These are phyloP conservation scores for Talaromyces sp. DNA, from an alignment of 2,329 filamentous ascomycete genomes.

Conservation along the genomic window DNA sequence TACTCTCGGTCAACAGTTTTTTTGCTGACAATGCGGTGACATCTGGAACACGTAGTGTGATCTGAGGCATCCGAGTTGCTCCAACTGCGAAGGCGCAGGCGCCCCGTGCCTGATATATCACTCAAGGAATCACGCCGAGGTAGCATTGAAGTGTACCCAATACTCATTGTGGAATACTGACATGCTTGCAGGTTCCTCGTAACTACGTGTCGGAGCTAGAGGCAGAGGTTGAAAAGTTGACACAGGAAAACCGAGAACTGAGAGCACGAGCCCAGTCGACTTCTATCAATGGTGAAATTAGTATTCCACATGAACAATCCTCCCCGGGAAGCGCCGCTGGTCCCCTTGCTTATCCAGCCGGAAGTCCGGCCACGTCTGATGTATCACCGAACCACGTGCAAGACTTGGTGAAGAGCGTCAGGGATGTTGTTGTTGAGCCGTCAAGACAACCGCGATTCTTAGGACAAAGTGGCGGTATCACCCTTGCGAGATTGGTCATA, in stretches of 20 bases:
- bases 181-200: constrained; percentile 13
- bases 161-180: neutral
- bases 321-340: neutral
- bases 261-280: constrained; percentile 6
- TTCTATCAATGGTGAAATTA: neutral
- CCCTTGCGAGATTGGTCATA: constrained; percentile 30
- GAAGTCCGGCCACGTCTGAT: neutral
- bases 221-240: constrained; percentile 14
- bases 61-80: constrained; percentile 18
- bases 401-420: constrained; percentile 3
- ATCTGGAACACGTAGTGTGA: constrained; percentile 15
- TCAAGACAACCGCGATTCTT: constrained; percentile 24
- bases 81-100: constrained; percentile 18
- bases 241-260: constrained; percentile 14
- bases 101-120: constrained; percentile 19
- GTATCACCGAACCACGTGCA: constrained; percentile 1
- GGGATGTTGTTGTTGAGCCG: constrained; percentile 2
- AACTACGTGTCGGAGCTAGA: constrained; percentile 21
- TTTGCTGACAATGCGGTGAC: neutral
- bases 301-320: neutral
- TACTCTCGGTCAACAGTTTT: neutral
- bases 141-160: constrained; percentile 3
- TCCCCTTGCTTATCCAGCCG: neutral
- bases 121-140: constrained; percentile 18
- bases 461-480: constrained; percentile 28